Conservation (phyloP, 2,329 filamentous ascomycete species). For the Dactylellina leptospora region DNA sequence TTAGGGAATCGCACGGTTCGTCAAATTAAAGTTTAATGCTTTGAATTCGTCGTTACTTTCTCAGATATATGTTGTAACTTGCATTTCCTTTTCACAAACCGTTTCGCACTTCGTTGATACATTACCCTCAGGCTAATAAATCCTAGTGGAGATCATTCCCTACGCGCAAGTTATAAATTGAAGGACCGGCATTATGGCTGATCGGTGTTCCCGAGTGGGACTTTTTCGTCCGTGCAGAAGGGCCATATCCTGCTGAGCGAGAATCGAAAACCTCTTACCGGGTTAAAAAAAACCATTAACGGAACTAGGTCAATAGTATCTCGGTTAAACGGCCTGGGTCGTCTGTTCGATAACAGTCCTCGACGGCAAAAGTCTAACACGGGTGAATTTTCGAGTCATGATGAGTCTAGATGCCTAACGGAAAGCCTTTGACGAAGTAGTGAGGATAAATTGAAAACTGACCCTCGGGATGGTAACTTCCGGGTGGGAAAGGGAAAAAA, state of each 20-base stretch:
- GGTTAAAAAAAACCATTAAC: slow-evolving; percentile 35
- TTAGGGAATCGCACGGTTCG: not conserved
- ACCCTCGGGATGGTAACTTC: slow-evolving; percentile 13
- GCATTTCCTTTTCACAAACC: no score
- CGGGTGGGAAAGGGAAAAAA: slow-evolving; percentile 1
- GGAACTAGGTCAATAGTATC: no score
- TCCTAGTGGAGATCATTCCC: slow-evolving; percentile 50
- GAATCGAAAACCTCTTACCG: slow-evolving; percentile 16
- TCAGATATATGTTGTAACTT: no score
- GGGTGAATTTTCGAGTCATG: slow-evolving; percentile 13
- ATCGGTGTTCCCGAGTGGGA: slow-evolving; percentile 29
- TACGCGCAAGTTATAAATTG: slow-evolving; percentile 25
- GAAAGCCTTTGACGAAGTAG: slow-evolving; percentile 22
- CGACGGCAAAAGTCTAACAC: slow-evolving; percentile 8
- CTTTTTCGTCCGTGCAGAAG: slow-evolving; percentile 59
- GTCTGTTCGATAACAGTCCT: slow-evolving; percentile 9
- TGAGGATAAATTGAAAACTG: slow-evolving; percentile 21
- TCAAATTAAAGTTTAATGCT: no score
- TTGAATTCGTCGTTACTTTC: no score
- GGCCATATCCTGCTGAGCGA: slow-evolving; percentile 61
- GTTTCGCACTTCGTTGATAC: no score
- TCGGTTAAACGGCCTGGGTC: slow-evolving; percentile 20
- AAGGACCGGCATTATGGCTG: slow-evolving; percentile 15
- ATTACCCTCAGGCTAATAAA: slow-evolving; percentile 46
- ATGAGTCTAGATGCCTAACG: slow-evolving; percentile 13